Evolutionary conservation across 257 asterid genomes (phyloP).

Genomic region (Solanum megistacrolobum): DNA sequence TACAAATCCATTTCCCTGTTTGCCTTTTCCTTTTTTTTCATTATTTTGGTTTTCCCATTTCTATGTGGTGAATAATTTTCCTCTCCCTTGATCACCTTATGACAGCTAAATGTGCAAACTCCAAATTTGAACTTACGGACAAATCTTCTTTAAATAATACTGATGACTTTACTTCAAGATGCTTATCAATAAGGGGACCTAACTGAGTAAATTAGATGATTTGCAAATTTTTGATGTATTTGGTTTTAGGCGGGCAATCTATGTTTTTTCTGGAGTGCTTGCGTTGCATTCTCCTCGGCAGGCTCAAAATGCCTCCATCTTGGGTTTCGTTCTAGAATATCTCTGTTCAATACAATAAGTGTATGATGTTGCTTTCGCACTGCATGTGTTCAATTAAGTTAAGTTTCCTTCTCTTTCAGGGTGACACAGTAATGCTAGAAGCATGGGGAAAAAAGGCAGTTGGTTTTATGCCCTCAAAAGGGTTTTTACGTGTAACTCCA

Average conservation of each 20-base stretch:
- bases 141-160: background rate
- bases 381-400: background rate
- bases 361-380: background rate
- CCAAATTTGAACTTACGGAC: background rate
- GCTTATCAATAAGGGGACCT: background rate
- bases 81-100: background rate
- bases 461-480: constrained; percentile 89
- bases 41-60: background rate
- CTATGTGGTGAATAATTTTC: background rate
- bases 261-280: background rate
- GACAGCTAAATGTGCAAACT: background rate
- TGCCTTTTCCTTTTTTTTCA: background rate
- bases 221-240: background rate
- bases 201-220: background rate
- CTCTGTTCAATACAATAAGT: background rate
- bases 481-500: constrained; percentile 58
- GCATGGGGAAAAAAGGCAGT: constrained; percentile 95
- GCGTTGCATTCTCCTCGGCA: background rate
- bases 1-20: background rate
- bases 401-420: constrained; percentile 23
- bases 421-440: constrained; percentile 60
- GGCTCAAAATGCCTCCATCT: background rate
- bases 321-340: background rate
- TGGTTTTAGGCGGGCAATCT: background rate
- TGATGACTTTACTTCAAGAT: background rate